Evolutionary conservation across 805 yeast genomes (phyloP).

Genomic region (Saccharomycopsis capsularis): DNA sequence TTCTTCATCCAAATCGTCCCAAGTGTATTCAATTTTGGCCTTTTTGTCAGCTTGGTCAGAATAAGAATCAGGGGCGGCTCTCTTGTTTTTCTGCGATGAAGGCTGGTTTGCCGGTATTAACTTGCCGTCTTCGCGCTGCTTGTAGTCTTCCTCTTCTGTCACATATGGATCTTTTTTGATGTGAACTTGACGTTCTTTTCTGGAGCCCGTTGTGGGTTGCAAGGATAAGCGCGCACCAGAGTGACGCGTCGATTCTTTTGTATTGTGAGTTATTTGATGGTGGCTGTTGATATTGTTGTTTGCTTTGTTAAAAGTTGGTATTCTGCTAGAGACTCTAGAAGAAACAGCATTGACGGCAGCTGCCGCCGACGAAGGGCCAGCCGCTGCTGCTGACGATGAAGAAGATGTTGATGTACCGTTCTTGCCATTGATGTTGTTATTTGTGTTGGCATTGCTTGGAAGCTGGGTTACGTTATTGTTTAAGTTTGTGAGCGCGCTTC

Average conservation of each 20-base stretch:
- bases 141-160: slow-evolving; percentile 17
- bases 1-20: slow-evolving; percentile 72
- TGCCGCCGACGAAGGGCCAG: no score
- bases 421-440: background rate
- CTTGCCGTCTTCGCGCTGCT: slow-evolving; percentile 23
- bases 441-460: background rate
- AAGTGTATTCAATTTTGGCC: slow-evolving; percentile 29
- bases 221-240: background rate
- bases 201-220: background rate
- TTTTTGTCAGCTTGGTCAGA: slow-evolving; percentile 12
- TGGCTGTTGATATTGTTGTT: no score
- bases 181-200: slow-evolving; percentile 5
- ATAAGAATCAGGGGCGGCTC: slow-evolving; percentile 11
- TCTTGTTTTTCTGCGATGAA: slow-evolving; percentile 23
- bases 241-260: no score
- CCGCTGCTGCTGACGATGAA: no score
- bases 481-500: background rate
- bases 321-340: no score
- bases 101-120: slow-evolving; percentile 5
- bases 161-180: slow-evolving; percentile 5
- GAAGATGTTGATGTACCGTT: no score
- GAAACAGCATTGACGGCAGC: no score
- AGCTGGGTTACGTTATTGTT: background rate
- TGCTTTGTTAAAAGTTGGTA: no score
- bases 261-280: no score